Base-by-base conservation (phyloP, 2,329 filamentous ascomycete species). In the Diaporthe amygdali region DNA sequence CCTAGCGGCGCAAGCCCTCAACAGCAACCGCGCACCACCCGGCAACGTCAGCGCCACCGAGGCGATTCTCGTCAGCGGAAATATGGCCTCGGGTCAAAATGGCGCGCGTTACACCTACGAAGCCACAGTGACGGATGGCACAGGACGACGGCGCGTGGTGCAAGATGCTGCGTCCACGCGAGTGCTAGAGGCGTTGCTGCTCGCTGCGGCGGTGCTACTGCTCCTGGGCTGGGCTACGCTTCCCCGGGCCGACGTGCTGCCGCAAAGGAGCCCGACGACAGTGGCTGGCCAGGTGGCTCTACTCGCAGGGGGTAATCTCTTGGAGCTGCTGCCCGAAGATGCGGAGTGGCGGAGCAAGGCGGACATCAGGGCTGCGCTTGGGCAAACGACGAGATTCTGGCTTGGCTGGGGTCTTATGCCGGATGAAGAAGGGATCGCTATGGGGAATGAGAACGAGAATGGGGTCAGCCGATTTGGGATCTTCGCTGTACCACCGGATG, bases 1-100 rank as follows among this genome's bases (percentile, higher is more conserved):
- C 83, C 74, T 90, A 89, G 25, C 88, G 84, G 64, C 79, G 73
- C 34, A 93, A 80, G 78, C 90, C 92, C 2, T 82, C 82, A 17
- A 89, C 82, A 25, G 15, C 0, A 22, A 2, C 46, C 61, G 61
- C 14, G 46, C 10, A 4, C 46, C 32, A 5, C 10, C 25, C 5
- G 3, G 20, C 9, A 22, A 41, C 4, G 47, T n/a, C 2, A 66
- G 15, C 5, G 8, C 22, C 3, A 20, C 22, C 27, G 25, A 47
- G 2, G 22, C n/a, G n/a, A n/a, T n/a, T n/a, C 56, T 6, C 10
- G 22, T n/a, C n/a, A n/a, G n/a, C n/a, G 10, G 37, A 15, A 5
- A 20, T 20, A 15, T 9, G 2, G 12, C 30, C 5, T 12, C 7
- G 56, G 56, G 44, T 2, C n/a, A 20, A 8, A 22, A 93, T 76